Base-by-base conservation (phyloP, 129 eudicot genomes). In the Lonicera japonica region DNA sequence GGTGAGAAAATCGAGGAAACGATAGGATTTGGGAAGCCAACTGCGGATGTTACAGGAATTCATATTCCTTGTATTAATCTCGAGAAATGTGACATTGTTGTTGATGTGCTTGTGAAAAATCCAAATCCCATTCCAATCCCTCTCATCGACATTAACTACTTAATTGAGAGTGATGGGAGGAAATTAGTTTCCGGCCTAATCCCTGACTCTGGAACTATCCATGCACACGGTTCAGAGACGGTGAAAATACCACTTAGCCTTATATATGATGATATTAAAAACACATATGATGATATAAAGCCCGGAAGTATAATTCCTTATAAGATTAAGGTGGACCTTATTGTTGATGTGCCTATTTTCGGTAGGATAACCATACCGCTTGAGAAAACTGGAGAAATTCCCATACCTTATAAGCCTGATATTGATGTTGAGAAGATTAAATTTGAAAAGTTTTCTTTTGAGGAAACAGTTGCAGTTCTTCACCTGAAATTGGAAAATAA, bases 171-270 rank as follows among this genome's bases (percentile, higher is more conserved):
- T 64, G 99, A 88, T 50, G 95, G 92, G 67, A 76, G 99, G 73
- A 94, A 94, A 63, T 86, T 94, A 55, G 70, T 94, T 24, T 94
- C 99, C 20, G 99, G 99, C 11, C 68, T 88, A 79, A 94, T 94
- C 52, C 99, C 99, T 7, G 99, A 94, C 70, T 86, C 99, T 41
- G 99, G 99, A 48, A 94, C 99, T 3, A 88, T 94, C 63, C 92
- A 83, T 24, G 95, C 99, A n/a, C 99, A 85, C 70, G 99, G 99
- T 56, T 94, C 96, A 5, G 99, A 94, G 80, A 88, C 96, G 15
- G 81, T 94, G 40, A 77, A 88, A 64, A 85, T 94, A 62, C 99
- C 99, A 0, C 57, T 94, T 62, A 73, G 74, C 52, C 20, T 94
- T 45, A 77, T 94, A 25, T 94, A 80, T 50, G 88, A 85, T 56